Base-by-base conservation (phyloP, 306 rosid species). In the Erythrophleum fordii region DNA sequence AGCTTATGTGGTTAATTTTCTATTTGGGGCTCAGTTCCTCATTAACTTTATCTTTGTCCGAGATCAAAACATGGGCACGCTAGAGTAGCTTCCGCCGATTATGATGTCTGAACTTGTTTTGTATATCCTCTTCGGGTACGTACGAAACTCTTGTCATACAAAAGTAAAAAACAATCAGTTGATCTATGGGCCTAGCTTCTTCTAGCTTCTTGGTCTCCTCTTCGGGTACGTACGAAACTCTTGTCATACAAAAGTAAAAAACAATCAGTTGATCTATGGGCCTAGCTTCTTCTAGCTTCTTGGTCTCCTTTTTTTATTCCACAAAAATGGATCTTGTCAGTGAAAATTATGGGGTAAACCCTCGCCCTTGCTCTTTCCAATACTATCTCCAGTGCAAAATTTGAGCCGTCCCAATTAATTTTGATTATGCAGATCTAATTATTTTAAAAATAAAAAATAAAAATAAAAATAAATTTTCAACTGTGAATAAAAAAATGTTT, bases 21-120 rank as follows among this genome's bases (percentile, higher is more conserved):
- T 0, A 9, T 81, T 74, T 28, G 51, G 72, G 86, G 71, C 4
- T 56, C 65, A 41, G 53, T 35, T 78, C 75, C 80, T 73, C 73
- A 26, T 34, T 61, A 37, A 48, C 66, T 45, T n/a, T 44, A 20
- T 8, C 60, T 20, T 9, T 20, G 37, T 66, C 6, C 4, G 29
- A 66, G 28, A 66, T 39, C 49, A 37, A 66, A 4, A 39, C 37
- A 18, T n/a, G 59, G 2, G 11, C 28, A 11, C 18, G 25, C 17
- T 23, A 11, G 2, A 66, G 44, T 17, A 62, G 22, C 17, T 58
- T 81, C 22, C 45, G 70, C 55, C 56, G 16, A 39, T 20, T 23
- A 17, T 58, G 64, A 69, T 42, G 46, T 35, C 66, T 13, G 12
- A 49, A 49, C 55, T 52, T 65, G 7, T 81, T 65, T 65, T 61